Base-by-base conservation (phyloP, 306 rosid species). In the Mucuna pruriens region DNA sequence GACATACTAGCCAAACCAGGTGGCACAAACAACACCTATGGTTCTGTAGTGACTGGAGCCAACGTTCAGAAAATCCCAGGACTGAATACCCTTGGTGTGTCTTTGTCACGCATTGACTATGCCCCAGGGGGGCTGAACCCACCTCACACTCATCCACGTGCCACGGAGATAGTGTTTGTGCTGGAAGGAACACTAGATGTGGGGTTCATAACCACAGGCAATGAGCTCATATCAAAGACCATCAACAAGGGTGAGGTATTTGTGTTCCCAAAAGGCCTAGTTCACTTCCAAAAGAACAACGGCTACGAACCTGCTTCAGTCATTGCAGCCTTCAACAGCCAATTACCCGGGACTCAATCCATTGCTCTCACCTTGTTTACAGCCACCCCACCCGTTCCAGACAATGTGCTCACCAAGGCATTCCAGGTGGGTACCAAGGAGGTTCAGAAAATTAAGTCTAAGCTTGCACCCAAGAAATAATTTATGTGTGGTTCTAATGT, bases 71-170 rank as follows among this genome's bases (percentile, higher is more conserved):
- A 79, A 82, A 81, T 93, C 52, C 94, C 97, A 45, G 99, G 99
- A 80, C 91, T 93, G 0, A 95, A 95, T 92, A 95, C 97, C 0
- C 91, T 95, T 1, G 98, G 97, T 10, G 89, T 93, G 22, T 95
- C 99, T 3, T 10, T 95, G 29, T 52, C 99, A 4, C 84, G 97
- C 11, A 82, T 95, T 46, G 99, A 95, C 91, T 95, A 89, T 52
- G 97, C 95, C 16, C 90, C 95, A 0, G 93, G 97, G 9, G 99
- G 99, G 39, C 79, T 89, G 1, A 95, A 95, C 87, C 97, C 99
- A 6, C 97, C 99, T 0, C 99, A 95, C 97, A 90, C 97, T 0
- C 99, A 95, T 87, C 97, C 96, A 16, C 95, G 97, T 3, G 97
- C 99, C 84, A 93, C 99, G 0, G 98, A 95, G 84, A 66, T 95